Conservation (phyloP, 2,329 filamentous ascomycete species). For the Hypoxylon sp. region DNA sequence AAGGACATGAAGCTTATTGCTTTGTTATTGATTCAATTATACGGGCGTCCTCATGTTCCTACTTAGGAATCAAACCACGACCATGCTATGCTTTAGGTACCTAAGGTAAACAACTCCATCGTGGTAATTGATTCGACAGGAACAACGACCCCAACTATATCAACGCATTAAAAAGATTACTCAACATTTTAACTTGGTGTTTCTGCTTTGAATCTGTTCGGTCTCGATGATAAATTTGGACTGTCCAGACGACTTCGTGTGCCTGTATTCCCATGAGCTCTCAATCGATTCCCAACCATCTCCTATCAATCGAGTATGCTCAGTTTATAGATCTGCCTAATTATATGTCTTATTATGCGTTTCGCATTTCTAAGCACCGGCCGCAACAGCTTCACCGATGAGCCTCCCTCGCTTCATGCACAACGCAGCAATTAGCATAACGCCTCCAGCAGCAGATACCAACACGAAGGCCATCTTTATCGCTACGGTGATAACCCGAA, state of each 20-base stretch:
- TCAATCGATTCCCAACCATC: no score
- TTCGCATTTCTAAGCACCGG: neutral
- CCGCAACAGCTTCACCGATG: constrained; percentile 5
- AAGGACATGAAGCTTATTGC: neutral
- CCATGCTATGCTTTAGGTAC: neutral
- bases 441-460: constrained; percentile 10
- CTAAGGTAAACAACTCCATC: neutral
- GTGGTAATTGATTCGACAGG: neutral
- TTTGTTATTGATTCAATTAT: neutral
- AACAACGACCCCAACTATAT: no score
- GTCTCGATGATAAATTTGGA: no score
- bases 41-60: neutral
- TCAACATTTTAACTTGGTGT: no score
- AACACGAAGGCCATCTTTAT: constrained; percentile 14
- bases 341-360: no score
- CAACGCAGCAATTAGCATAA: constrained; percentile 14
- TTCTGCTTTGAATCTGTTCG: no score
- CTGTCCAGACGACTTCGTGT: no score
- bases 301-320: no score
- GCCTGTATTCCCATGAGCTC: no score
- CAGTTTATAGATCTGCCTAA: no score
- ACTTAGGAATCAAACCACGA: neutral
- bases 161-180: no score
- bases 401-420: constrained; percentile 29
- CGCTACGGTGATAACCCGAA: constrained; percentile 11